phyloP scores from a whole-genome alignment of 2,329 filamentous ascomycete species.

The Aaosphaeria pasadenensis region DNA sequence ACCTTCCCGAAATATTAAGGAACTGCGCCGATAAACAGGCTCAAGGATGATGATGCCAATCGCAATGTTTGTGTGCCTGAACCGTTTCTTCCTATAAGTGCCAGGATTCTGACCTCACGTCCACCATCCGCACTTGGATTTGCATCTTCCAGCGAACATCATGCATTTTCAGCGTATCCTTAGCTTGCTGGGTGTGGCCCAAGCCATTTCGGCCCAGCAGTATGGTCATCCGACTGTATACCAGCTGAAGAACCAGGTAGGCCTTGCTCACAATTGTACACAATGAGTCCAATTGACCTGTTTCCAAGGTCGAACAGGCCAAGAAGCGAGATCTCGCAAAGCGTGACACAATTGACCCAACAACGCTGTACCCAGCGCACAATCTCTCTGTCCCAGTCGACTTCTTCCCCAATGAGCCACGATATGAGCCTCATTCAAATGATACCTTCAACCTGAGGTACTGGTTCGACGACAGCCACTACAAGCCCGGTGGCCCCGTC shows the following conservation, averaged over 20 bases:
- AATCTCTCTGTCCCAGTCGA: constrained; percentile 64
- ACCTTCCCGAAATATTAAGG: constrained; percentile 25
- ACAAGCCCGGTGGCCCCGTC: constrained; percentile 74
- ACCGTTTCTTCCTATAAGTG: not conserved
- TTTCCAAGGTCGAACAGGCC: too few species aligned
- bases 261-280: not conserved
- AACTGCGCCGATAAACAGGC: constrained; percentile 6
- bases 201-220: constrained; percentile 13
- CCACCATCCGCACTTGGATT: too few species aligned
- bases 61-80: too few species aligned
- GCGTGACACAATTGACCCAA: constrained; percentile 32
- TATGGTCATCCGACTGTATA: constrained; percentile 2
- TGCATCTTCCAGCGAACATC: not conserved
- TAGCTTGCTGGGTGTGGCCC: constrained; percentile 20
- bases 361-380: constrained; percentile 45
- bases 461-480: constrained; percentile 77
- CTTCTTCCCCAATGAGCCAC: constrained; percentile 77
- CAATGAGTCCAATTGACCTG: too few species aligned
- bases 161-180: constrained; percentile 26
- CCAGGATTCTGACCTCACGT: too few species aligned
- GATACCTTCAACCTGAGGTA: constrained; percentile 70
- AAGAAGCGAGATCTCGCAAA: constrained; percentile 18
- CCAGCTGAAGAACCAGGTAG: constrained; percentile 22
- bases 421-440: constrained; percentile 73
- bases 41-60: not conserved